Conservation (phyloP, 257 asterid species). For the Solanum medicagineum region DNA sequence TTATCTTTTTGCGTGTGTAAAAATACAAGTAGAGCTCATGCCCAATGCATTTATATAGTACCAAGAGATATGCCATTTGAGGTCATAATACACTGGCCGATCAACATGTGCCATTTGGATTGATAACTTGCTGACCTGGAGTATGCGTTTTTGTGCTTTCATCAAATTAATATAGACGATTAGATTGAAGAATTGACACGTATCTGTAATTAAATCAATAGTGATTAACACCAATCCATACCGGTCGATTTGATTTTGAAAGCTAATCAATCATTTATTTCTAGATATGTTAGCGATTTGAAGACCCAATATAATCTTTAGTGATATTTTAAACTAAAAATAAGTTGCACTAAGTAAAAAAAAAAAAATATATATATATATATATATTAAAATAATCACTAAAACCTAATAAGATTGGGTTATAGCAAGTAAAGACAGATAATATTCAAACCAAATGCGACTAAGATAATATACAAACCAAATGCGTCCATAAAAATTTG, state of each 20-base stretch:
- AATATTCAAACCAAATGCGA: neutral
- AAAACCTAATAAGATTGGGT: neutral
- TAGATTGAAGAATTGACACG: neutral
- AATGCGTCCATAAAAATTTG: neutral
- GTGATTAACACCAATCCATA: neutral
- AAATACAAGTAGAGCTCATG: neutral
- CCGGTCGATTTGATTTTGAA: neutral
- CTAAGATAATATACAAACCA: neutral
- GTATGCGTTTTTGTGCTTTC: neutral
- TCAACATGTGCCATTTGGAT: conserved; percentile 15
- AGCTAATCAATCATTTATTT: too few relatives aligned
- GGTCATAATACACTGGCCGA: conserved; percentile 26
- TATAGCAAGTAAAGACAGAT: too few relatives aligned
- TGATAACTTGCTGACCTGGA: conserved; percentile 21
- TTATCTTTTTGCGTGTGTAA: neutral
- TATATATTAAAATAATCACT: neutral
- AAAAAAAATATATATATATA: too few relatives aligned
- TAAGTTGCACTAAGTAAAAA: neutral
- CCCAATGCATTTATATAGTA: conserved; percentile 10
- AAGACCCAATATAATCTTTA: neutral
- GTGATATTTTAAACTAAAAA: neutral
- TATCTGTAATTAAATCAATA: neutral
- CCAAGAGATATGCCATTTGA: conserved; percentile 20
- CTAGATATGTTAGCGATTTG: too few relatives aligned
- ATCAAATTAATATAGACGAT: neutral